Conservation (phyloP, 371 early-diverging fungal species). For the Choanephora cucurbitarum region DNA sequence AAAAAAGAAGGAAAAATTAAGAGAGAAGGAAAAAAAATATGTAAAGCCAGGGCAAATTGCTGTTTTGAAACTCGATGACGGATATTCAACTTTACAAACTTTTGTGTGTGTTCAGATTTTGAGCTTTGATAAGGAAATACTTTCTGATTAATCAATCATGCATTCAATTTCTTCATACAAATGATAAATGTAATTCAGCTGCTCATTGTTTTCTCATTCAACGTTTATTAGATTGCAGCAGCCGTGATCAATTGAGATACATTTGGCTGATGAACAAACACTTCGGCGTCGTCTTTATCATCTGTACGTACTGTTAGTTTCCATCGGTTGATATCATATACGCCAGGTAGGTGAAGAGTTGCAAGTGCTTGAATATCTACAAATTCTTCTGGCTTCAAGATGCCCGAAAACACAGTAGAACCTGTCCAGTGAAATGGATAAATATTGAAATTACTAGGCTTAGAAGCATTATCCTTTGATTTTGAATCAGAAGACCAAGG, state of each 20-base stretch:
- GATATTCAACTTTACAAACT: no score
- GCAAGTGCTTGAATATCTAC: slow-evolving; percentile 47
- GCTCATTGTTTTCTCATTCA: no score
- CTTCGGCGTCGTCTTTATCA: slow-evolving; percentile 25
- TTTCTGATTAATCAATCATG: no score
- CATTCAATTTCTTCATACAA: no score
- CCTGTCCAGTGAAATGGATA: slow-evolving; percentile 68
- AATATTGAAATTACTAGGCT: slow-evolving; percentile 27
- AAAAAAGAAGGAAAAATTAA: background rate
- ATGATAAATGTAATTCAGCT: no score
- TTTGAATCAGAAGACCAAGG: slow-evolving; percentile 33
- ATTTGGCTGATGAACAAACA: slow-evolving; percentile 32
- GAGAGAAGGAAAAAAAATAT: background rate
- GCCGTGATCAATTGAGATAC: slow-evolving; percentile 32
- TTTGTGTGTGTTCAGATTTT: no score
- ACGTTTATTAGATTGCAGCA: background rate
- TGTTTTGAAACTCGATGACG: background rate
- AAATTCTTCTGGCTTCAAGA: slow-evolving; percentile 57
- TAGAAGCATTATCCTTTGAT: slow-evolving; percentile 15
- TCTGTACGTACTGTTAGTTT: slow-evolving; percentile 44
- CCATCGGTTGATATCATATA: slow-evolving; percentile 80
- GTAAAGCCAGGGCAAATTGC: background rate
- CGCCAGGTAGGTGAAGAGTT: slow-evolving; percentile 61
- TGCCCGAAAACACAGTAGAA: slow-evolving; percentile 53
- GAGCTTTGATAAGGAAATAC: no score